phyloP scores from a whole-genome alignment of 306 rosid genomes.

The Acmispon strigosus region DNA sequence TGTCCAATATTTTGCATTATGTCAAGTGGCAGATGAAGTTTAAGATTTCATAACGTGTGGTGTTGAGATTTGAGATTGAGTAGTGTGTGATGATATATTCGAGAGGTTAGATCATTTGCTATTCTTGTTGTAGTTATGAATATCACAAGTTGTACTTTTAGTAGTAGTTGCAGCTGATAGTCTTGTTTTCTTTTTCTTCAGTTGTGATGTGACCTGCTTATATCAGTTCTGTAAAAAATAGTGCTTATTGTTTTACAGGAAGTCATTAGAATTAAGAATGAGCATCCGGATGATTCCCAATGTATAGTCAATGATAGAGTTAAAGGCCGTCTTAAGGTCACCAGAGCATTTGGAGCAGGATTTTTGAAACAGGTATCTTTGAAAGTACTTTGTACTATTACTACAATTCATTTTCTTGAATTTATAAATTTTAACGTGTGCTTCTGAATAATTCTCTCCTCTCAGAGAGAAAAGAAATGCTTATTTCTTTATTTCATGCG shows the following conservation, averaged over 20 bases:
- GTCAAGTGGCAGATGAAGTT: not conserved
- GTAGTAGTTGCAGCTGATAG: not conserved
- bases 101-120: not conserved
- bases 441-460: slow-evolving; percentile 8
- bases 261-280: slow-evolving; percentile 77
- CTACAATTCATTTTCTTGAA: not conserved
- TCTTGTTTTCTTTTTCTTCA: slow-evolving; percentile 1
- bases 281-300: slow-evolving; percentile 86
- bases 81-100: not conserved
- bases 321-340: slow-evolving; percentile 94
- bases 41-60: not conserved
- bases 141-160: not conserved
- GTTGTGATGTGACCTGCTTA: slow-evolving; percentile 12
- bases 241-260: slow-evolving; percentile 52
- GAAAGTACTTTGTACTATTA: slow-evolving; percentile 9
- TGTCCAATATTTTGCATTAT: not conserved
- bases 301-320: slow-evolving; percentile 92
- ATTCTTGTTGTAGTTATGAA: not conserved
- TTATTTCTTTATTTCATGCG: slow-evolving; percentile 3
- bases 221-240: slow-evolving; percentile 12
- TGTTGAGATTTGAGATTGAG: not conserved
- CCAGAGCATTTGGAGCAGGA: slow-evolving; percentile 98
- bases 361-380: slow-evolving; percentile 81
- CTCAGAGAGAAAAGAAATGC: not conserved
- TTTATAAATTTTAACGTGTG: not conserved